Evolutionary conservation across 148 eudicot genomes (phyloP).

Genomic region (Fagopyrum esculentum): DNA sequence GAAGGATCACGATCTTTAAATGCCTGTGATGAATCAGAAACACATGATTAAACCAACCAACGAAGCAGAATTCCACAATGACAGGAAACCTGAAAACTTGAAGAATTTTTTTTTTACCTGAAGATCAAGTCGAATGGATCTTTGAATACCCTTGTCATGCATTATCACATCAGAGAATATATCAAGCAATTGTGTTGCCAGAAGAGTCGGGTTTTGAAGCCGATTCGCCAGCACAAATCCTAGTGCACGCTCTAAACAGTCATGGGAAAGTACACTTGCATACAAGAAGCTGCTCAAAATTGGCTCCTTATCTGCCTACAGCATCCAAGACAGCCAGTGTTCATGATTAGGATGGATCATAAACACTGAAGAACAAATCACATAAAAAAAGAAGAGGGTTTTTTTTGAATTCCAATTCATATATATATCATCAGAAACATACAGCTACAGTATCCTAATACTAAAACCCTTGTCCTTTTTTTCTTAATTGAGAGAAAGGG

Average conservation of each 20-base stretch:
- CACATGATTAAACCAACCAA: background rate
- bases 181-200: conserved; percentile 47
- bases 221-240: conserved; percentile 52
- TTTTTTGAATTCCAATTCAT: background rate
- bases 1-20: conserved; percentile 57
- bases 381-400: background rate
- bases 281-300: conserved; percentile 56
- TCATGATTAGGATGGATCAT: background rate
- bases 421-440: background rate
- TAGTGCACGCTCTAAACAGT: conserved; percentile 41
- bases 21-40: conserved; percentile 29
- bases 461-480: background rate
- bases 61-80: background rate
- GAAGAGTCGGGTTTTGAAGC: conserved; percentile 42
- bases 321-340: background rate
- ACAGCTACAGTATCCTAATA: no score
- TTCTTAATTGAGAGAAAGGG: background rate
- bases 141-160: conserved; percentile 34
- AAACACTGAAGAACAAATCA: background rate
- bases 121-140: conserved; percentile 47
- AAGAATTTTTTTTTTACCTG: conserved; percentile 28
- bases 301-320: conserved; percentile 65
- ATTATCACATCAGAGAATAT: conserved; percentile 39
- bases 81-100: background rate
- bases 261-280: conserved; percentile 49